Conservation (phyloP, 805 yeast genomes). For the Wickerhamiella australiensis region DNA sequence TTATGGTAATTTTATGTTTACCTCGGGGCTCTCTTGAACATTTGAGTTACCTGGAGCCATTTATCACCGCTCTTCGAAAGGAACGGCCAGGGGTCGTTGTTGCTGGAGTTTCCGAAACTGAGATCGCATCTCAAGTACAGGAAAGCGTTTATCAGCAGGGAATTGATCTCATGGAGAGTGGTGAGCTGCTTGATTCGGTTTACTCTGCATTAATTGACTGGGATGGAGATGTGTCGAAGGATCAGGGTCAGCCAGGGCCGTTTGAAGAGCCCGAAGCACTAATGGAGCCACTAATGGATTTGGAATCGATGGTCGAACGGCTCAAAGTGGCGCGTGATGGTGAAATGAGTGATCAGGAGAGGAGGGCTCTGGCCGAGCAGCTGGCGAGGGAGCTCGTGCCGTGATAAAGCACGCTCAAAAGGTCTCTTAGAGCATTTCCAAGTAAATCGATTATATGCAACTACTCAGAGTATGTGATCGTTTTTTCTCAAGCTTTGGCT, state of each 20-base stretch:
- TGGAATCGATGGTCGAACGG: slow-evolving; percentile 24
- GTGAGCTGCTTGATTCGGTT: slow-evolving; percentile 6
- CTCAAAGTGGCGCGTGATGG: slow-evolving; percentile 22
- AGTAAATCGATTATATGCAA: no score
- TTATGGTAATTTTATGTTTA: slow-evolving; percentile 24
- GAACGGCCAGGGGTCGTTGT: slow-evolving; percentile 5
- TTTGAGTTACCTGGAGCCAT: slow-evolving; percentile 14
- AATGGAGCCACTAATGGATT: slow-evolving; percentile 18
- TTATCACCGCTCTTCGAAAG: neutral
- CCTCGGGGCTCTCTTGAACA: slow-evolving; percentile 11
- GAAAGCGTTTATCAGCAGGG: slow-evolving; percentile 12
- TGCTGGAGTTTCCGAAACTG: slow-evolving; percentile 18
- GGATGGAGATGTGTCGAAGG: neutral
- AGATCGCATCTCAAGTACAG: slow-evolving; percentile 13
- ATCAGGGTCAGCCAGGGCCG: neutral
- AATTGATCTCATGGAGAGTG: slow-evolving; percentile 9
- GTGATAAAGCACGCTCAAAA: no score
- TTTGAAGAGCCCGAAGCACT: neutral
- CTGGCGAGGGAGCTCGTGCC: slow-evolving; percentile 26
- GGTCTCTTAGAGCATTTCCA: no score
- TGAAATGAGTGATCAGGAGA: slow-evolving; percentile 24
- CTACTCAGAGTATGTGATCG: no score
- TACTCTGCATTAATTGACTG: slow-evolving; percentile 8
- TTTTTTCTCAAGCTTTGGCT: no score
- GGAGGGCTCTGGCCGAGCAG: slow-evolving; percentile 26